Percentiles rank a stretch among this genome's conserved stretches.
Conservation (phyloP, 768 basidiomycete species). For the Serpula lacrymans region DNA sequence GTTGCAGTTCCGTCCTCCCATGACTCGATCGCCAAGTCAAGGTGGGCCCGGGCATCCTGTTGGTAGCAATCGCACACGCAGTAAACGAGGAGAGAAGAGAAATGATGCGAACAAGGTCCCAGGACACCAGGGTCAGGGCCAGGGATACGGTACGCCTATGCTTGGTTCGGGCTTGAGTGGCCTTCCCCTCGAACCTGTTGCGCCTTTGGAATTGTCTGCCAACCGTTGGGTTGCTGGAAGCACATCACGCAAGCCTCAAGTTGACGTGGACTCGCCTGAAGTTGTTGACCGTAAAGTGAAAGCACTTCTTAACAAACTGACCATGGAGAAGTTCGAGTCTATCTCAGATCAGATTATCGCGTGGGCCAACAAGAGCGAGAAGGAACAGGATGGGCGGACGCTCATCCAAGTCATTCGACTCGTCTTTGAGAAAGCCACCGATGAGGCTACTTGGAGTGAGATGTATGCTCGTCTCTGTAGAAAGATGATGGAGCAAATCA, state of each 20-base stretch:
- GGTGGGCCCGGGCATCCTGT: slow-evolving; percentile 53
- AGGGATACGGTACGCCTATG: slow-evolving; percentile 27
- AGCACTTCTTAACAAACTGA: slow-evolving; percentile 88
- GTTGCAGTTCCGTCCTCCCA: slow-evolving; percentile 54
- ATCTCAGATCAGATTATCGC: slow-evolving; percentile 93
- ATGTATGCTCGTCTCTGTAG: slow-evolving; percentile 96
- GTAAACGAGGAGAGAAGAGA: slow-evolving; percentile 84
- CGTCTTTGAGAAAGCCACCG: slow-evolving; percentile 96
- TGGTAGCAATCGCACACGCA: slow-evolving; percentile 61
- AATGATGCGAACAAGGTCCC: slow-evolving; percentile 47
- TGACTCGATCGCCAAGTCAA: slow-evolving; percentile 70
- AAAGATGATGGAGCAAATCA: slow-evolving; percentile 95
- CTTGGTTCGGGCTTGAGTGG: slow-evolving; percentile 15
- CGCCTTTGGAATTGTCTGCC: slow-evolving; percentile 70
- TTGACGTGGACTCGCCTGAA: slow-evolving; percentile 71
- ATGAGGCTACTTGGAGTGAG: slow-evolving; percentile 93
- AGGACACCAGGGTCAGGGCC: slow-evolving; percentile 36
- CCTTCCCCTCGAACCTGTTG: slow-evolving; percentile 59
- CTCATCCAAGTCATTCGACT: slow-evolving; percentile 95
- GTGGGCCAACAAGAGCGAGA: slow-evolving; percentile 92
- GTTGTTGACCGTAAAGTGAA: slow-evolving; percentile 93
- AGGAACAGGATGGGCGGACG: slow-evolving; percentile 90
- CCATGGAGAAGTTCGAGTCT: slow-evolving; percentile 94
- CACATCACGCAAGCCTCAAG: slow-evolving; percentile 39
- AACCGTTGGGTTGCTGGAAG: slow-evolving; percentile 75